phyloP scores from a whole-genome alignment of 345 rosid species.

The Pugionium dolabratum region DNA sequence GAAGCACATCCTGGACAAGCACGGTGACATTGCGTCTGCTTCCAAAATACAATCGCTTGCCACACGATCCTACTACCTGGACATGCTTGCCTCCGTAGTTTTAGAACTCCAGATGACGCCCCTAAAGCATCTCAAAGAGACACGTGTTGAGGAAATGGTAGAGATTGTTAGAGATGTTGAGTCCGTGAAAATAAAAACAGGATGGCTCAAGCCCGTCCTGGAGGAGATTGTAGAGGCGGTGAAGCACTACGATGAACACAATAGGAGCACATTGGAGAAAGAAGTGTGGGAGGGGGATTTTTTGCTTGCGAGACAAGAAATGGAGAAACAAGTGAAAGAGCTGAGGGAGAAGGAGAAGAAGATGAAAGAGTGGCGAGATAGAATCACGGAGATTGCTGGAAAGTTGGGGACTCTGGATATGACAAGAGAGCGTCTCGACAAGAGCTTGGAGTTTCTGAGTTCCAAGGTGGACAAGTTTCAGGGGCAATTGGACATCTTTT shows the following conservation, averaged over 20 bases:
- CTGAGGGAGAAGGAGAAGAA: slow-evolving; percentile 32
- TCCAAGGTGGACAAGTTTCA: slow-evolving; percentile 37
- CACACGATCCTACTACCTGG: slow-evolving; percentile 38
- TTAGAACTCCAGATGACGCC: slow-evolving; percentile 38
- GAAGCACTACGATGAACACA: slow-evolving; percentile 32
- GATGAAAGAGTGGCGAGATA: slow-evolving; percentile 26
- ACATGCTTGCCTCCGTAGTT: slow-evolving; percentile 32
- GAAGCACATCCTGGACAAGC: slow-evolving; percentile 22
- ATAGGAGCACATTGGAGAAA: slow-evolving; percentile 22
- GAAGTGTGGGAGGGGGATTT: slow-evolving; percentile 22
- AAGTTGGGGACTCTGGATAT: slow-evolving; percentile 23
- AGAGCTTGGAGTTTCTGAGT: slow-evolving; percentile 37
- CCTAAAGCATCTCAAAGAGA: slow-evolving; percentile 33
- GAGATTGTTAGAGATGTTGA: slow-evolving; percentile 38
- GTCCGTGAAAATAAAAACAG: slow-evolving; percentile 37
- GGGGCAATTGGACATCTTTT: slow-evolving; percentile 30
- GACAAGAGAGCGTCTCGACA: slow-evolving; percentile 30
- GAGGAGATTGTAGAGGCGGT: slow-evolving; percentile 53
- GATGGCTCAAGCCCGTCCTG: slow-evolving; percentile 30
- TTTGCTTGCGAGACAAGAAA: slow-evolving; percentile 30
- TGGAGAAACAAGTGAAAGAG: slow-evolving; percentile 27
- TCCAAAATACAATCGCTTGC: slow-evolving; percentile 38
- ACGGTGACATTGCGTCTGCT: slow-evolving; percentile 39
- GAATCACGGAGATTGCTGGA: slow-evolving; percentile 31
- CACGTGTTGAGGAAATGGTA: slow-evolving; percentile 32